Percentiles rank a stretch among this genome's conserved stretches.
Evolutionary conservation across 345 rosid species (phyloP).

Genomic region (Ceriops decandra): DNA sequence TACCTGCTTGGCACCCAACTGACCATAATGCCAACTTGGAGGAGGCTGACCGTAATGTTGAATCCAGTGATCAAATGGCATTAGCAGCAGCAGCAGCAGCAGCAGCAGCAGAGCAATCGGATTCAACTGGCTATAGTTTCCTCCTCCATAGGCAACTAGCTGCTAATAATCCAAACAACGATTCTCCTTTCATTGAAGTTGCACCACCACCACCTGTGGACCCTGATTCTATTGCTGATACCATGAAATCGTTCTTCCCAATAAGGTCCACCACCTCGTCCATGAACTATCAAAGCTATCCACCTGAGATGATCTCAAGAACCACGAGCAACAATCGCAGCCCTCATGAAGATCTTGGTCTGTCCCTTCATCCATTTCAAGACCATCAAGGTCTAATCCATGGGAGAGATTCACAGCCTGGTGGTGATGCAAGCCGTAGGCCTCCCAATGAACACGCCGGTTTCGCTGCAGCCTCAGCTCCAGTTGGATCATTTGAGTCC

Average conservation of each 20-base stretch:
- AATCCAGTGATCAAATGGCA: constrained; percentile 26
- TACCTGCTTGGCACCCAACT: constrained; percentile 40
- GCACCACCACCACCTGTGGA: constrained; percentile 27
- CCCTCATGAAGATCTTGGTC: constrained; percentile 46
- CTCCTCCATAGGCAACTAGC: constrained; percentile 38
- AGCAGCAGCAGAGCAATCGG: constrained; percentile 29
- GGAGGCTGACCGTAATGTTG: constrained; percentile 15
- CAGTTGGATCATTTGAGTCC: constrained; percentile 24
- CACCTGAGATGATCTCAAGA: constrained; percentile 49
- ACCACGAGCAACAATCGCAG: constrained; percentile 25
- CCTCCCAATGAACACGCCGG: constrained; percentile 21
- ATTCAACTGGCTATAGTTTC: constrained; percentile 43
- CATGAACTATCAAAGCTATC: constrained; percentile 56
- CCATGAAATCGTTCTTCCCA: constrained; percentile 69
- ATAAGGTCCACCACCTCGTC: constrained; percentile 44
- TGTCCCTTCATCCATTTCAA: constrained; percentile 56
- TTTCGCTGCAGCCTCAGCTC: constrained; percentile 29
- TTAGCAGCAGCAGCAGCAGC: constrained; percentile 18
- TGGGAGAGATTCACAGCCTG: constrained; percentile 31
- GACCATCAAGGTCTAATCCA: constrained; percentile 29
- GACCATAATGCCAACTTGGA: constrained; percentile 12
- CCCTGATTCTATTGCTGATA: constrained; percentile 37
- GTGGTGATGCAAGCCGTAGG: constrained; percentile 21
- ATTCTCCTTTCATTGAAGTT: constrained; percentile 30
- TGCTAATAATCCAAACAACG: constrained; percentile 29